Base-by-base conservation (phyloP, 1,284 basidiomycete species). In the Pyrrhoderma noxium region DNA sequence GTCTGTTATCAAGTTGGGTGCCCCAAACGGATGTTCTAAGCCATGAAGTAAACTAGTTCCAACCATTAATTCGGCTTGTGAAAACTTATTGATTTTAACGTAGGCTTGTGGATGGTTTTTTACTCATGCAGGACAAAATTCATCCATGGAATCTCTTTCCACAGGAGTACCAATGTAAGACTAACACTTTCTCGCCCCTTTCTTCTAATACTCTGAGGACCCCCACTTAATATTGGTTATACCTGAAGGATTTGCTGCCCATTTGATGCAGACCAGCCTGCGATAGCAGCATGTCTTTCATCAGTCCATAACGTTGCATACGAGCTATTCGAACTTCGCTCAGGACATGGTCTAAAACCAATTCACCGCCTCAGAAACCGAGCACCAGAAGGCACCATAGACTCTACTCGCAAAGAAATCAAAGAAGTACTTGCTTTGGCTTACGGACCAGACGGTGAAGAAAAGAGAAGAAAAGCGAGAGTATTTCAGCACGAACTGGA, bases 271-370 rank as follows among this genome's bases (percentile, higher is more conserved):
- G 60, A 61, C 49, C 60, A 62, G 45, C 58, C 62, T 7, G 19
- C 52, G 3, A 62, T 61, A 50, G 58, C 60, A 13, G 45, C 60
- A 3, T 50, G 56, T 23, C 51, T 60, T 16, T 47, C 57, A 19
- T 51, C 54, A 25, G 58, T 51, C 25, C 56, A 59, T 38, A 48
- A 58, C 21, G 45, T 61, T 41, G 61, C 54, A 8, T 63, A 64
- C 52, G 62, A 65, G 59, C 54, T 65, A 5, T 40, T 62, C 44
- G 62, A 65, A 44, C 57, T 59, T 14, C 61, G 64, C 16, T 58
- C 27, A 11, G 61, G 60, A 8, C 45, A 58, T 41, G 61, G 60
- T 3, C 48, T 59, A 18, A 47, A 47, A 40, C 59, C 58, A 49
- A 44, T 58, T 14, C 45, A 51, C 27, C 45, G 51, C 8, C 45